Evolutionary conservation across 1,139 yeast species (phyloP).

Genomic region (Geotrichum siamense): DNA sequence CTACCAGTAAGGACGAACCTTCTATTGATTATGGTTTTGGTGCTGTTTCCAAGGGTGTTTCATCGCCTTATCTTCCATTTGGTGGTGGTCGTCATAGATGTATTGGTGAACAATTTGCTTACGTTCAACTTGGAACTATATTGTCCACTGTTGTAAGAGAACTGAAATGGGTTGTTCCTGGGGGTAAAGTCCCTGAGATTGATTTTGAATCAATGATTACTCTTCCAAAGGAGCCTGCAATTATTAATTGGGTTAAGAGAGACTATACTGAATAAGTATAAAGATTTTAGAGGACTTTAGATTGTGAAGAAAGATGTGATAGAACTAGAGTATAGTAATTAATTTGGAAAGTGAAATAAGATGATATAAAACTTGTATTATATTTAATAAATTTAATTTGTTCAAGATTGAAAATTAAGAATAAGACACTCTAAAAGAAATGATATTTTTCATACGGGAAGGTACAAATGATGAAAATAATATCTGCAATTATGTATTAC

Average conservation of each 20-base stretch:
- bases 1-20: slow-evolving; percentile 29
- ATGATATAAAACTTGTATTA: too few species aligned
- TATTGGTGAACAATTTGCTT: slow-evolving; percentile 98
- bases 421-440: too few species aligned
- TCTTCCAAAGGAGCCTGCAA: slow-evolving; percentile 74
- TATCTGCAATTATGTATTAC: too few species aligned
- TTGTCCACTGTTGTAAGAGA: slow-evolving; percentile 70
- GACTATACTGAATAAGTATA: slow-evolving; percentile 1
- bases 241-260: slow-evolving; percentile 55
- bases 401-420: too few species aligned
- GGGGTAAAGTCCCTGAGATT: slow-evolving; percentile 55
- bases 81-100: slow-evolving; percentile 99
- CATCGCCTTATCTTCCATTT: slow-evolving; percentile 92
- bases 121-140: slow-evolving; percentile 83
- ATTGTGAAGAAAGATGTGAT: neutral
- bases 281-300: neutral
- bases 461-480: too few species aligned
- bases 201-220: slow-evolving; percentile 94
- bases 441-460: too few species aligned
- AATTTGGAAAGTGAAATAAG: too few species aligned
- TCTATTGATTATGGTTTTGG: slow-evolving; percentile 92
- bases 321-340: too few species aligned
- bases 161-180: slow-evolving; percentile 65
- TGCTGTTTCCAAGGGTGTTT: slow-evolving; percentile 89
- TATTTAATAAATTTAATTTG: too few species aligned